Evolutionary conservation across 306 rosid genomes (phyloP), one percentile per base, ranked within the genome.

Genomic region (Inga oerstediana): DNA sequence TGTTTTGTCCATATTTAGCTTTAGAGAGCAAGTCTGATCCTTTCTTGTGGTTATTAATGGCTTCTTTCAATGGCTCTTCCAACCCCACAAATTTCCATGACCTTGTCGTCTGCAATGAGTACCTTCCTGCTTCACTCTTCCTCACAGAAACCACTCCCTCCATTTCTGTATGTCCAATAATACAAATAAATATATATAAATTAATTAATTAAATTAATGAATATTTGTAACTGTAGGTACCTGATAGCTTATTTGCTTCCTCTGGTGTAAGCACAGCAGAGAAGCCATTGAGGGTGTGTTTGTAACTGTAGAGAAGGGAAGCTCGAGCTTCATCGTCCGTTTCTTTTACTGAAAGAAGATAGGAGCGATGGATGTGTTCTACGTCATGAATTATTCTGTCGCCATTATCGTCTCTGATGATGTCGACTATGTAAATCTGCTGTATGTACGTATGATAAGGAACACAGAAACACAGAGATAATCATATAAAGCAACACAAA

Each of bases 261-360:
- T 89, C 73, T 6, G 87, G 84, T 16, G 89, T 83, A 81, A 96
- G 99, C n/a, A 93, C 35, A 4, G 99, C 98, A 11, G 99, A 98
- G 74, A 96, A 96, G 89, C 97, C 99, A 86, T 96, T 96, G 88
- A 96, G 81, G 79, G 81, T 85, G 83, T 88, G 93, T 69, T 91
- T 96, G 89, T 96, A 96, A 62, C 97, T 93, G 87, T 96, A 96
- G 77, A 96, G 84, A 84, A 90, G 86, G 24, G 94, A 93, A 64
- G 78, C 86, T 85, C 44, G 79, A 19, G 98, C 97, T 45, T 90
- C 97, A 24, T 92, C 88, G 82, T 90, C 84, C 12, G 78, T 88
- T 49, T 85, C 89, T 69, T 93, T 93, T 65, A 96, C 94, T 4
- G 91, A 88, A 22, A 79, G 35, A 87, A 96, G 80, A 80, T 87